Evolutionary conservation across 352 stramenopile species (phyloP).

Genomic region (Globisporangium spinosum): DNA sequence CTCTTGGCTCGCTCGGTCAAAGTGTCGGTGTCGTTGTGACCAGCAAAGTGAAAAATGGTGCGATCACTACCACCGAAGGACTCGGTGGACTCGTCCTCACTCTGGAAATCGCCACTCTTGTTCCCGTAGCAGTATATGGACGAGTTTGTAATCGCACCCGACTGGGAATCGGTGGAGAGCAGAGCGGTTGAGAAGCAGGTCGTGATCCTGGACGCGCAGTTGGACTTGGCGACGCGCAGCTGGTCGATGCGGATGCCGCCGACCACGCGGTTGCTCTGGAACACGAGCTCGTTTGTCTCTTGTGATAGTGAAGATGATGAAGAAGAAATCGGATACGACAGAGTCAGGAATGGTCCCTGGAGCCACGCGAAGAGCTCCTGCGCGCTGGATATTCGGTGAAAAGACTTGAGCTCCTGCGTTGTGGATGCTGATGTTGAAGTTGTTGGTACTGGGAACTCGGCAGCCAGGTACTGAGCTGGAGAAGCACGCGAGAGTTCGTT

Average conservation of each 20-base stretch:
- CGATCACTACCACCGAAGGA: slow-evolving; percentile 18
- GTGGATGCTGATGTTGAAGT: not conserved
- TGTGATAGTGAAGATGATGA: not conserved
- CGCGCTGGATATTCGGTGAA: slow-evolving; percentile 20
- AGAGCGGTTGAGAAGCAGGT: slow-evolving; percentile 25
- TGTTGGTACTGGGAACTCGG: slow-evolving; percentile 11
- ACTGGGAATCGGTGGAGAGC: not conserved
- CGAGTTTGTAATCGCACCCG: not conserved
- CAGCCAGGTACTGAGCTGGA: slow-evolving; percentile 18
- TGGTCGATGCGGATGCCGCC: slow-evolving; percentile 46
- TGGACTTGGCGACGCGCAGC: slow-evolving; percentile 29
- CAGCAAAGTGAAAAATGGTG: slow-evolving; percentile 27
- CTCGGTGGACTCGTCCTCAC: slow-evolving; percentile 18
- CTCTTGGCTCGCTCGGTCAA: slow-evolving; percentile 24
- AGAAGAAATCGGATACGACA: slow-evolving; percentile 19
- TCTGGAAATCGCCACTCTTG: slow-evolving; percentile 20
- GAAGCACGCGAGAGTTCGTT: not conserved
- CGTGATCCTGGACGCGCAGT: slow-evolving; percentile 33
- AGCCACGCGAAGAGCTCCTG: slow-evolving; percentile 33
- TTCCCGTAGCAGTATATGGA: slow-evolving; percentile 27
- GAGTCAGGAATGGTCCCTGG: slow-evolving; percentile 24
- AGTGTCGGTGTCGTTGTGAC: slow-evolving; percentile 35
- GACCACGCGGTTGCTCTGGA: slow-evolving; percentile 33
- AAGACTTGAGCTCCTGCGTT: slow-evolving; percentile 11
- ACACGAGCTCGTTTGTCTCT: slow-evolving; percentile 5